Conservation (phyloP, 176 grass and related monocot genomes). For the Areca catechu region DNA sequence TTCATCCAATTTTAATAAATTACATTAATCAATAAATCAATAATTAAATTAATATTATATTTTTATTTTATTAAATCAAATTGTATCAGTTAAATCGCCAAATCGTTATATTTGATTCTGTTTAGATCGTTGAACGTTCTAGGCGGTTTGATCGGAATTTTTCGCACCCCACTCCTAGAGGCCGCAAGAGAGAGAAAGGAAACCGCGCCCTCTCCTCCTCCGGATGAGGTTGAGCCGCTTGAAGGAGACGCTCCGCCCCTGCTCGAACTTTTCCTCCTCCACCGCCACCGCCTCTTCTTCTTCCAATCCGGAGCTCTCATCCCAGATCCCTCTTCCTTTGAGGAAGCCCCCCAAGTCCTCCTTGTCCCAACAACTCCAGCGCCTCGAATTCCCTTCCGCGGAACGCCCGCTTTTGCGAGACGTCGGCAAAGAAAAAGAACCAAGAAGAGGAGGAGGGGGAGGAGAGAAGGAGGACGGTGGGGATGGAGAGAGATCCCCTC, state of each 20-base stretch:
- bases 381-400: constrained; percentile 34
- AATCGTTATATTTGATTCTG: too few relatives aligned
- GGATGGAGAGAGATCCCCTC: constrained; percentile 2
- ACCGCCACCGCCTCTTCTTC: background rate
- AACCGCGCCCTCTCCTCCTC: too few relatives aligned
- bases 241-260: constrained; percentile 54
- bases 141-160: too few relatives aligned
- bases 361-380: constrained; percentile 34
- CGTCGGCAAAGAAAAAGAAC: background rate
- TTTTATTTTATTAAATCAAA: too few relatives aligned
- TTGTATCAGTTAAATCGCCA: too few relatives aligned
- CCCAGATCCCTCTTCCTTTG: constrained; percentile 10
- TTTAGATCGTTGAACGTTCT: too few relatives aligned
- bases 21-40: too few relatives aligned
- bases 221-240: constrained; percentile 58
- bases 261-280: constrained; percentile 11
- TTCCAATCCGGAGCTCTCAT: background rate
- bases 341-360: constrained; percentile 27
- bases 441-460: constrained; percentile 1
- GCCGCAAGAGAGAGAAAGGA: too few relatives aligned
- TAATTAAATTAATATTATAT: too few relatives aligned
- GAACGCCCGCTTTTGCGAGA: background rate
- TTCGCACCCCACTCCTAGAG: too few relatives aligned
- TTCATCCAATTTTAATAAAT: too few relatives aligned
- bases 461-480: background rate